Evolutionary conservation across 2,329 filamentous ascomycete species (phyloP).

Genomic region (Aureobasidium musti): DNA sequence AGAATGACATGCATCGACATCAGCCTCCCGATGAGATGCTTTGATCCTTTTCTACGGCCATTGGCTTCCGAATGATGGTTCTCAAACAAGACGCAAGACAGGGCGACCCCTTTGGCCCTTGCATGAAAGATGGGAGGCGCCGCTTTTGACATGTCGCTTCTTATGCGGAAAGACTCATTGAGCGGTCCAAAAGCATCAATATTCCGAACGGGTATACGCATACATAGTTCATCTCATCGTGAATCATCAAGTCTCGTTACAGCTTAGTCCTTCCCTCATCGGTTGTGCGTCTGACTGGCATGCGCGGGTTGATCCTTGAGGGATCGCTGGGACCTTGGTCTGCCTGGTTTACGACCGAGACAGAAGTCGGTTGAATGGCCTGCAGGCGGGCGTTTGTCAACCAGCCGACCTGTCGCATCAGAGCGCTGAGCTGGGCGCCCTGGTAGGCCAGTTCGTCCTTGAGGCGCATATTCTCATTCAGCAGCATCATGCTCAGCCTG

Average conservation of each 20-base stretch:
- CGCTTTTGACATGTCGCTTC: slow-evolving; percentile 15
- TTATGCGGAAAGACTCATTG: background rate
- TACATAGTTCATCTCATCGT: slow-evolving; percentile 24
- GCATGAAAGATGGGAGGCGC: background rate
- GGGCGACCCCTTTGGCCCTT: background rate
- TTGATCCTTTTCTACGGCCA: background rate
- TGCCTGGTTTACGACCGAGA: slow-evolving; percentile 16
- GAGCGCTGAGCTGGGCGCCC: slow-evolving; percentile 59
- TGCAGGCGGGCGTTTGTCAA: slow-evolving; percentile 60
- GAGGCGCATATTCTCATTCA: slow-evolving; percentile 63
- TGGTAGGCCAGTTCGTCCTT: slow-evolving; percentile 65
- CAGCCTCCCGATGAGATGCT: background rate
- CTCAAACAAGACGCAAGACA: slow-evolving; percentile 15
- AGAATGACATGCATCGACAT: slow-evolving; percentile 24
- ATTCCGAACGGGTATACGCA: slow-evolving; percentile 15
- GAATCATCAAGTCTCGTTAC: slow-evolving; percentile 32
- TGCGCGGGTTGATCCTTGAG: slow-evolving; percentile 32
- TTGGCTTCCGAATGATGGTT: slow-evolving; percentile 3
- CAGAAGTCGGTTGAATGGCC: slow-evolving; percentile 36
- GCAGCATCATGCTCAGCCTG: slow-evolving; percentile 61
- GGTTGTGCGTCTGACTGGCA: slow-evolving; percentile 35
- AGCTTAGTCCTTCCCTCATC: slow-evolving; percentile 45
- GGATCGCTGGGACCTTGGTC: slow-evolving; percentile 29
- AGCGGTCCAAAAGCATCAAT: background rate
- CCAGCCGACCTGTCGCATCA: slow-evolving; percentile 65